These are phyloP conservation scores for Desmodesmus armatus DNA, from an alignment of 139 green algal species.

Conservation along the genomic window DNA sequence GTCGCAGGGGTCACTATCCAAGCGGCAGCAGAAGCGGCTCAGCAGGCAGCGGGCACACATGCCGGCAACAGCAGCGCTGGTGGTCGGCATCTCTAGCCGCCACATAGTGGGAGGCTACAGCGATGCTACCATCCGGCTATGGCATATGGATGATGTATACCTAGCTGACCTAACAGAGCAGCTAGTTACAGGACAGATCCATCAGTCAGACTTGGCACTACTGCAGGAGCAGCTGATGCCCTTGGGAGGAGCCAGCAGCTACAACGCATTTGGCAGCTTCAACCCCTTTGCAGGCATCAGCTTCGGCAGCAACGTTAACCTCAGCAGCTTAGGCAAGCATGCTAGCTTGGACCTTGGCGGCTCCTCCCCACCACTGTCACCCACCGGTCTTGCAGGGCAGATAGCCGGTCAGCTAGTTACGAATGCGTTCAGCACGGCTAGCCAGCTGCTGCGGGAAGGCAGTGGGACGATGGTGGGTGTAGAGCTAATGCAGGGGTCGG, in stretches of 20 bases:
- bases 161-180: constrained; percentile 41
- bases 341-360: not conserved
- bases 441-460: constrained; percentile 30
- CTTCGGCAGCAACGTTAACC: not conserved
- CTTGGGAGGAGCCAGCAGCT: not conserved
- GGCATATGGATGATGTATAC: constrained; percentile 58
- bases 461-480: constrained; percentile 12
- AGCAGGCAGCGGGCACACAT: constrained; percentile 14
- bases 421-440: not conserved
- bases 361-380: constrained; percentile 5
- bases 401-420: not conserved
- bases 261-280: not conserved
- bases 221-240: constrained; percentile 23
- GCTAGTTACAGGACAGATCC: constrained; percentile 22
- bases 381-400: constrained; percentile 12
- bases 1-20: not conserved
- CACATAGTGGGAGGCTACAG: constrained; percentile 42
- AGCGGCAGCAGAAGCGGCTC: constrained; percentile 26
- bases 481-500: constrained; percentile 6
- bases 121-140: constrained; percentile 62
- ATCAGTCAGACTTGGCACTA: constrained; percentile 11
- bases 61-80: constrained; percentile 33
- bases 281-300: not conserved
- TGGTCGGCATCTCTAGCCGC: constrained; percentile 4
- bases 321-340: not conserved